These are phyloP conservation scores for Pilobolus umbonatus DNA, from an alignment of 192 early-diverging fungal genomes.

Conservation along the genomic window DNA sequence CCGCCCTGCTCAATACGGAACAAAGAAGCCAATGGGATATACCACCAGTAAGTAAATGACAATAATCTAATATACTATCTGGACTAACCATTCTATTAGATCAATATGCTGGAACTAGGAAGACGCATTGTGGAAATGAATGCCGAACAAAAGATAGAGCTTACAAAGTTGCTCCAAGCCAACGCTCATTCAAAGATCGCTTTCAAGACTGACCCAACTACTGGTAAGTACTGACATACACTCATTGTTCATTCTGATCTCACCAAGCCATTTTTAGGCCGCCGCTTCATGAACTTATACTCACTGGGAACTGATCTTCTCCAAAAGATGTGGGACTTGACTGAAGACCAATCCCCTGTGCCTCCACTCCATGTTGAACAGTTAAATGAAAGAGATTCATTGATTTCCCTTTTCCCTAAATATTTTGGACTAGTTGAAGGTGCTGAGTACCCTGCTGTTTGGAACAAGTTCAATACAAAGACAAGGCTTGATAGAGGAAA, in stretches of 20 bases:
- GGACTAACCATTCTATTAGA: not conserved
- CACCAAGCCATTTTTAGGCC: not conserved
- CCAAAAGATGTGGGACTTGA: constrained; percentile 17
- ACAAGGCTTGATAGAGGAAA: no score
- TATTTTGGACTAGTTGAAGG: no score
- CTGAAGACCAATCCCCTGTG: constrained; percentile 1
- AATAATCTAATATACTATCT: no score
- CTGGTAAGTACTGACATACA: not conserved
- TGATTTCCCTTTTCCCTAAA: no score
- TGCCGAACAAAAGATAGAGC: not conserved
- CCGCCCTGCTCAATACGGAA: no score
- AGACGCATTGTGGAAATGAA: not conserved
- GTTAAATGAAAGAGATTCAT: no score
- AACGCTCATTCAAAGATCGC: not conserved
- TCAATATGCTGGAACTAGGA: not conserved
- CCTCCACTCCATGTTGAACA: no score
- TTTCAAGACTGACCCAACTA: not conserved
- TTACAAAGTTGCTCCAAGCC: not conserved
- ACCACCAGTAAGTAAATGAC: no score
- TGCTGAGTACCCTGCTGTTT: no score
- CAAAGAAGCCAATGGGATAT: no score
- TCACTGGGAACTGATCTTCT: constrained; percentile 23
- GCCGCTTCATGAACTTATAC: constrained; percentile 19
- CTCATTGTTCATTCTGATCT: not conserved
- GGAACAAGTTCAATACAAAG: no score